These are phyloP conservation scores for Epichloe hybrida DNA, from an alignment of 2,329 filamentous ascomycete genomes.

Conservation along the genomic window DNA sequence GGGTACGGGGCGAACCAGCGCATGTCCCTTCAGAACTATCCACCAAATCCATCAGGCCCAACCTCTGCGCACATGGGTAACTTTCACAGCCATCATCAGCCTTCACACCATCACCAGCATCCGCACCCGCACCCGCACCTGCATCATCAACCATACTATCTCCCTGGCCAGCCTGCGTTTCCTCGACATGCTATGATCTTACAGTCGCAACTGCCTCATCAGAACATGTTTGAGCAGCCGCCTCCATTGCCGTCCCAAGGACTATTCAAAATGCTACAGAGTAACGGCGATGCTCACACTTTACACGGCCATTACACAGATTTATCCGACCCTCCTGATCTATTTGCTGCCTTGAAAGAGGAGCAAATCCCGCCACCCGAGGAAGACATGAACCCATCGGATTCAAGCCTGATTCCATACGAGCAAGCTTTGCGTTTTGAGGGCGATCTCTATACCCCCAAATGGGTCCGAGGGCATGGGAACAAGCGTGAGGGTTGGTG, in stretches of 20 bases:
- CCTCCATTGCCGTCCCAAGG: slow-evolving; percentile 56
- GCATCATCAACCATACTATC: slow-evolving; percentile 36
- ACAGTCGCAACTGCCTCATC: slow-evolving; percentile 31
- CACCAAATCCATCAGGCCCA: slow-evolving; percentile 18
- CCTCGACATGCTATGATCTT: slow-evolving; percentile 46
- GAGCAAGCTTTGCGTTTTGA: slow-evolving; percentile 70
- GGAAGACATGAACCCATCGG: slow-evolving; percentile 68
- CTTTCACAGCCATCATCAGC: slow-evolving; percentile 25
- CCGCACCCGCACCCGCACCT: slow-evolving; percentile 10
- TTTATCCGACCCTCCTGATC: slow-evolving; percentile 60
- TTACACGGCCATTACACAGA: slow-evolving; percentile 59
- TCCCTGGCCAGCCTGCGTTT: slow-evolving; percentile 38
- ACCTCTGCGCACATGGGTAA: slow-evolving; percentile 39
- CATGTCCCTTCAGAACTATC: slow-evolving; percentile 31
- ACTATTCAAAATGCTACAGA: slow-evolving; percentile 60
- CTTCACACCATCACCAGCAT: slow-evolving; percentile 21
- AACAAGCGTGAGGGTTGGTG: slow-evolving; percentile 87
- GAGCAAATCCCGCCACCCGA: slow-evolving; percentile 61
- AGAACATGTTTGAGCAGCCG: slow-evolving; percentile 43
- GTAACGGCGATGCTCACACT: slow-evolving; percentile 56
- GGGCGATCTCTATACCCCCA: slow-evolving; percentile 70
- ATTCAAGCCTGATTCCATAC: slow-evolving; percentile 62
- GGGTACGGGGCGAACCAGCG: slow-evolving; percentile 43
- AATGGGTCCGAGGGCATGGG: slow-evolving; percentile 73
- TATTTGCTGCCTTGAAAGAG: slow-evolving; percentile 62